Evolutionary conservation across 176 grass and related monocot species (phyloP).

Genomic region (Raddia distichophylla): DNA sequence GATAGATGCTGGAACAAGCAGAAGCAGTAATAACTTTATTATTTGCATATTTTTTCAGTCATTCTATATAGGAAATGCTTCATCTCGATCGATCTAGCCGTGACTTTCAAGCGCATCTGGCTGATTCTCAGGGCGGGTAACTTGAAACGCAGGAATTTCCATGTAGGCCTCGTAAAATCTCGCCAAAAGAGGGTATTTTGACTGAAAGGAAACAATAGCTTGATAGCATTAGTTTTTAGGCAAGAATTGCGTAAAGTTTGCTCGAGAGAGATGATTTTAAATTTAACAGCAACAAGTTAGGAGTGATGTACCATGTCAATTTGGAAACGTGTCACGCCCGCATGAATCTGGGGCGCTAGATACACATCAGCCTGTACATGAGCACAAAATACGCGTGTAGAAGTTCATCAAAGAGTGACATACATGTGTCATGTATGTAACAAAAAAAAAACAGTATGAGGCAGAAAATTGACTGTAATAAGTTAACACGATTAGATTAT

Average conservation of each 20-base stretch:
- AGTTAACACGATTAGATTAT: background rate
- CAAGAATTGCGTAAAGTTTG: background rate
- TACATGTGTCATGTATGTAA: background rate
- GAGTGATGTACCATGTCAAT: slow-evolving; percentile 68
- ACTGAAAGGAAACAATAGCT: slow-evolving; percentile 40
- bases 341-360: slow-evolving; percentile 69
- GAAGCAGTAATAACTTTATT: background rate
- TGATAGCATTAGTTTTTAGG: background rate
- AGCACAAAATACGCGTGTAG: slow-evolving; percentile 16
- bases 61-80: background rate
- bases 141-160: slow-evolving; percentile 57
- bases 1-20: background rate
- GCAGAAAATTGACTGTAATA: background rate
- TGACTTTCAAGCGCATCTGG: slow-evolving; percentile 46
- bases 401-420: slow-evolving; percentile 14
- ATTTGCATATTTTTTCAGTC: background rate
- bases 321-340: slow-evolving; percentile 59
- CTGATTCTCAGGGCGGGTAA: slow-evolving; percentile 58
- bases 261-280: background rate
- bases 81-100: background rate
- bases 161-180: slow-evolving; percentile 66
- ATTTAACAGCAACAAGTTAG: background rate
- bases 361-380: slow-evolving; percentile 71
- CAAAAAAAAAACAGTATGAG: background rate
- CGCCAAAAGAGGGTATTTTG: slow-evolving; percentile 57